Conservation (phyloP, 2,329 filamentous ascomycete genomes). For the Exophiala viscosa region DNA sequence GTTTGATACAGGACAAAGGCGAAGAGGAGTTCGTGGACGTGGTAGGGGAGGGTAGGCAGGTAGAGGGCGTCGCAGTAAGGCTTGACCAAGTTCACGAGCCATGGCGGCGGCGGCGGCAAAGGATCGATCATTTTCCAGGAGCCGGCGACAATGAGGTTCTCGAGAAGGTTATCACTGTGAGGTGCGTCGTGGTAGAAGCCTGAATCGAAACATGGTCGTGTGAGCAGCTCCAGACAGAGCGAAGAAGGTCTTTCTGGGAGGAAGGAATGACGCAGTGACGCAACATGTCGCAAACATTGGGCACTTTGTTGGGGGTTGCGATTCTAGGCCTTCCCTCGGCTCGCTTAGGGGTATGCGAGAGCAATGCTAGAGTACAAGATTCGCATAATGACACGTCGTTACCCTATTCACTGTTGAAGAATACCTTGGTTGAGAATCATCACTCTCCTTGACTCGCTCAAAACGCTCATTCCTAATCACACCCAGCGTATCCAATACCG, state of each 20-base stretch:
- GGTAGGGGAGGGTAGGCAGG: slow-evolving; percentile 55
- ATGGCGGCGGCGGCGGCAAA: slow-evolving; percentile 47
- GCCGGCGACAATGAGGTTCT: not conserved
- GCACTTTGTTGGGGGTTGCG: not conserved
- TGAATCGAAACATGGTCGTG: not conserved
- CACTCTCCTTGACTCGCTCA: not conserved
- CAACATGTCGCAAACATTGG: not conserved
- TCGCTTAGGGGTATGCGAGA: too few relatives aligned
- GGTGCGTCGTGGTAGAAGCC: not conserved
- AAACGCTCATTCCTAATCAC: not conserved
- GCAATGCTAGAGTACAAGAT: too few relatives aligned
- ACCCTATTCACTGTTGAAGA: too few relatives aligned
- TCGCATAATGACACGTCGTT: too few relatives aligned
- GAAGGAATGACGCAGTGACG: not conserved
- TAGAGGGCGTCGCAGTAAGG: slow-evolving; percentile 51
- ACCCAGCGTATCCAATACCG: not conserved
- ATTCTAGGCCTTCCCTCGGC: not conserved
- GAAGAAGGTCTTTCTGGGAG: not conserved
- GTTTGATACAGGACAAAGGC: slow-evolving; percentile 56
- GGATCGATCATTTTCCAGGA: slow-evolving; percentile 41
- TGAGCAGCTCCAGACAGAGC: not conserved
- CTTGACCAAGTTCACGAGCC: slow-evolving; percentile 46
- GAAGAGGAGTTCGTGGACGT: slow-evolving; percentile 60
- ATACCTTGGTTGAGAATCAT: not conserved
- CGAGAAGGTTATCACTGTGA: not conserved